These are phyloP conservation scores for Dendrobium catenatum DNA, from an alignment of 106 monocot genomes.

Conservation along the genomic window DNA sequence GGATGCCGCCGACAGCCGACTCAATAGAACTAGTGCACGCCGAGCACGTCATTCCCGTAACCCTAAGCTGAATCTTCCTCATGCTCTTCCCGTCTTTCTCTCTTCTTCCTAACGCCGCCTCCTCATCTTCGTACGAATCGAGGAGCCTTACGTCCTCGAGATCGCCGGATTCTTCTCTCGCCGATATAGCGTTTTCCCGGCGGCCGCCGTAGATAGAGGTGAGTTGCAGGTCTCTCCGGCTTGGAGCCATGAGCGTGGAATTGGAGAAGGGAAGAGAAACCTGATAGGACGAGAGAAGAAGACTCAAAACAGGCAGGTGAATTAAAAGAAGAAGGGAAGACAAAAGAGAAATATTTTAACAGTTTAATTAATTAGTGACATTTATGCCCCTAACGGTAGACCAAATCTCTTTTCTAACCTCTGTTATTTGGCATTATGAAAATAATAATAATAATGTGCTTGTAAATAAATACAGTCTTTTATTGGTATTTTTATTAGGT, in stretches of 20 bases:
- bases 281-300: background rate
- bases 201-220: background rate
- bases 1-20: conserved; percentile 15
- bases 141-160: conserved; percentile 11
- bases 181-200: background rate
- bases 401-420: background rate
- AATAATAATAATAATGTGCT: too few relatives aligned
- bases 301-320: background rate
- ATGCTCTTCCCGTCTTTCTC: conserved; percentile 4
- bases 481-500: too few relatives aligned
- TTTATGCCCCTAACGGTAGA: background rate
- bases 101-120: background rate
- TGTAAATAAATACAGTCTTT: too few relatives aligned
- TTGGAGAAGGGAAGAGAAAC: background rate
- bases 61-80: conserved; percentile 15
- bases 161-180: conserved; percentile 2
- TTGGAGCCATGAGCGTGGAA: conserved; percentile 8
- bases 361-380: background rate
- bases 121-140: conserved; percentile 8
- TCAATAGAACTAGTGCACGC: conserved; percentile 21
- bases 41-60: conserved; percentile 28
- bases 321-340: background rate
- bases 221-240: conserved; percentile 2
- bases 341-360: background rate
- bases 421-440: background rate